These are phyloP conservation scores for Calonectria hawksworthii DNA, from an alignment of 2,329 filamentous ascomycete species.

Conservation along the genomic window DNA sequence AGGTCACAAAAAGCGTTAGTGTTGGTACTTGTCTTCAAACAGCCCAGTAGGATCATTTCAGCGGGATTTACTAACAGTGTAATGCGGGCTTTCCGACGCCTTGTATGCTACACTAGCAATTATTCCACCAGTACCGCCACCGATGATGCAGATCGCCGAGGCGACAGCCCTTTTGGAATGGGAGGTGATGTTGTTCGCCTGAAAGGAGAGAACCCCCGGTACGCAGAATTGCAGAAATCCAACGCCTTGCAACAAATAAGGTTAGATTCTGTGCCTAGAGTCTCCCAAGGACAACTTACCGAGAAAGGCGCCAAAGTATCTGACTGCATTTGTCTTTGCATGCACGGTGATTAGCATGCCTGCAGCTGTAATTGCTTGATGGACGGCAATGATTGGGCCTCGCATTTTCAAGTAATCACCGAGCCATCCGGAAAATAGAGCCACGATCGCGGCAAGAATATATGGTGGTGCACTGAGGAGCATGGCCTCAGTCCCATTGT, in stretches of 20 bases:
- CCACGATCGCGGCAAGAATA: constrained; percentile 36
- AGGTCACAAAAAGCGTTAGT: background rate
- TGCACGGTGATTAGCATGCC: background rate
- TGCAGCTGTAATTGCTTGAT: background rate
- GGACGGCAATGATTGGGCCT: constrained; percentile 37
- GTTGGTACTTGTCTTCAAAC: background rate
- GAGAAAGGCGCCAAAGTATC: background rate
- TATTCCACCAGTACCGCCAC: constrained; percentile 42
- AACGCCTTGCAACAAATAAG: constrained; percentile 22
- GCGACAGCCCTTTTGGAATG: constrained; percentile 44
- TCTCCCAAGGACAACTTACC: background rate
- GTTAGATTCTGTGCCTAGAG: background rate
- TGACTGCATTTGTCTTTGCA: background rate
- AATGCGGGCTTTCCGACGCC: background rate
- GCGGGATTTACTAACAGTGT: background rate
- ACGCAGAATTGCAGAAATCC: background rate
- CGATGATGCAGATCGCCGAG: constrained; percentile 36
- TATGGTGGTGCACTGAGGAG: constrained; percentile 44
- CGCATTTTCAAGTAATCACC: constrained; percentile 39
- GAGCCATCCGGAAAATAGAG: constrained; percentile 32
- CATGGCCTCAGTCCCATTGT: constrained; percentile 31
- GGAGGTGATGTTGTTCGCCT: constrained; percentile 42
- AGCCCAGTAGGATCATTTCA: background rate
- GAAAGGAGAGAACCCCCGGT: background rate
- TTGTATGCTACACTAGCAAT: background rate